Conservation (phyloP, 108 stramenopile genomes). For the Cyclostephanos invisitatus region DNA sequence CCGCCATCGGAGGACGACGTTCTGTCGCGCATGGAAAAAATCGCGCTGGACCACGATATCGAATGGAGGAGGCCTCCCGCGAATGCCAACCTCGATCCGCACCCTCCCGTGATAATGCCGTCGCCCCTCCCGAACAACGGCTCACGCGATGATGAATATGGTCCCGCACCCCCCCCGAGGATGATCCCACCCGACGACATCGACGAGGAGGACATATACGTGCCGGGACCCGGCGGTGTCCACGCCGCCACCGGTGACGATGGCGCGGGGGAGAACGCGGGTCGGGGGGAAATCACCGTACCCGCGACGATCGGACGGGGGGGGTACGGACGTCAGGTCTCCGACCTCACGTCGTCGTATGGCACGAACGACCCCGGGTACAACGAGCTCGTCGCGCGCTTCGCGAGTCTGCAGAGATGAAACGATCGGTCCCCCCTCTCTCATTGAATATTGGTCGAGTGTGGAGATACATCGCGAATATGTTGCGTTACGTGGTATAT, state of each 20-base stretch:
- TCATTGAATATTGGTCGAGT: too few relatives aligned
- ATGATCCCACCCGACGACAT: conserved; percentile 40
- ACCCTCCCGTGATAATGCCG: conserved; percentile 50
- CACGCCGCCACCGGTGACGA: conserved; percentile 10
- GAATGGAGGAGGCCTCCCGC: conserved; percentile 88
- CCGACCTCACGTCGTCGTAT: conserved; percentile 10
- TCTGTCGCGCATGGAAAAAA: conserved; percentile 86
- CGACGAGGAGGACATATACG: conserved; percentile 65
- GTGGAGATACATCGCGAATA: too few relatives aligned
- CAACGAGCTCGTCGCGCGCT: conserved; percentile 76
- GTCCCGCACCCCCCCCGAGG: too few relatives aligned
- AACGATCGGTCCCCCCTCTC: too few relatives aligned
- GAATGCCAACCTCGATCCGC: too few relatives aligned
- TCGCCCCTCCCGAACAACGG: conserved; percentile 52
- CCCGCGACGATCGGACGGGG: conserved; percentile 15
- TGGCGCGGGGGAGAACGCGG: conserved; percentile 14
- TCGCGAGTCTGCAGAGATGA: conserved; percentile 64
- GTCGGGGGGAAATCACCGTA: conserved; percentile 35
- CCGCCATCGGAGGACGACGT: conserved; percentile 87
- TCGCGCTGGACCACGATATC: conserved; percentile 84
- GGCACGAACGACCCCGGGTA: conserved; percentile 33
- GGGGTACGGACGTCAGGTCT: neutral
- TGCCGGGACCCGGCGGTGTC: conserved; percentile 46
- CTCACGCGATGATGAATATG: too few relatives aligned
- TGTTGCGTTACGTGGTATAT: too few relatives aligned